Evolutionary conservation across 2,329 filamentous ascomycete genomes (phyloP), one percentile per base, ranked within the genome.

Genomic region (Fusarium palustre): DNA sequence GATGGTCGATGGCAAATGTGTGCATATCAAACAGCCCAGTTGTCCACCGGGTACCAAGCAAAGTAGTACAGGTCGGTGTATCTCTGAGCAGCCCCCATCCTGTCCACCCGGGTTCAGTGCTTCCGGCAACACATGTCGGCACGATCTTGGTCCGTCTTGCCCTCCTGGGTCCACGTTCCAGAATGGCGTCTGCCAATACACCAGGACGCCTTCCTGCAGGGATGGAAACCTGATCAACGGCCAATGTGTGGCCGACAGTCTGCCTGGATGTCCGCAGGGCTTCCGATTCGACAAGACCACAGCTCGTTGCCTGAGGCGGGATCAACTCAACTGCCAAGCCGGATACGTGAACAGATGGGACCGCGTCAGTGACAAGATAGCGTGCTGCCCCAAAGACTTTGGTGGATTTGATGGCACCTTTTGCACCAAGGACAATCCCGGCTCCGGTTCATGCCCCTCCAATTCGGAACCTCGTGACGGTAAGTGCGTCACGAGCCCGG

Each of bases 281-380:
- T 53, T 15, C 28, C 42, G 7, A 4, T 31, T 42, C 15, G 49
- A 53, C 0, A 33, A 33, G 15, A 10, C 6, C 25, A n/a, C 49
- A n/a, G 16, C 7, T 22, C 49, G 49, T 24, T 53, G 49, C 38
- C 20, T 15, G 5, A n/a, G 49, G 9, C 38, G 49, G 3, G 20
- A 16, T 42, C 16, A 13, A 2, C 50, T 54, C 16, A 25, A 7
- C 11, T 54, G 50, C 16, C 38, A 42, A 28, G 20, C 25, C 2
- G 28, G 16, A 33, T 54, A 43, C 16, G 50, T 43, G 3, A 54
- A 20, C 50, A 18, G 50, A 54, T 54, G 50, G 50, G 50, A 54
- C 7, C 38, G 38, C 12, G 15, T 54, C 38, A 31, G 4, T 20
- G 50, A 54, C 3, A 54, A 43, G 16, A 20, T 54, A 0, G 38